Conservation (phyloP, 192 early-diverging fungal genomes). For the Phycomyces nitens region DNA sequence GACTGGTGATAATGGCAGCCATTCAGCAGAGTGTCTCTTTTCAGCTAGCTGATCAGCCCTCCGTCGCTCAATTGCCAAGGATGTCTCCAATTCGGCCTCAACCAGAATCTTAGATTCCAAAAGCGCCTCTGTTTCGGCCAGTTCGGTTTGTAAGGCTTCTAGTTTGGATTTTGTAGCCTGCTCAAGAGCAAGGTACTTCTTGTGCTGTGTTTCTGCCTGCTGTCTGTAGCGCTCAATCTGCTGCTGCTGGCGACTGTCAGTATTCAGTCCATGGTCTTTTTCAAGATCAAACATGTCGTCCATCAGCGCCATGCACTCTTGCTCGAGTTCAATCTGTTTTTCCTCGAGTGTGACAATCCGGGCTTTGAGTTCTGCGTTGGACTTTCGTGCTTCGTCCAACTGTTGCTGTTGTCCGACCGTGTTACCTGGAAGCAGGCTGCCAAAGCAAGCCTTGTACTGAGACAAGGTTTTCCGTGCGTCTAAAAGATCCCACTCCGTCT, state of each 20-base stretch:
- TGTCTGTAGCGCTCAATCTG: background rate
- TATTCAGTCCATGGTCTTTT: background rate
- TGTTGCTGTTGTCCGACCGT: no score
- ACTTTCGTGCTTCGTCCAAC: background rate
- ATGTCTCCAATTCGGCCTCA: background rate
- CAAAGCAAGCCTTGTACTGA: background rate
- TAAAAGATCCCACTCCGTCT: background rate
- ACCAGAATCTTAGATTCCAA: background rate
- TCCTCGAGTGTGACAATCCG: background rate
- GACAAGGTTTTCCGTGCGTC: background rate
- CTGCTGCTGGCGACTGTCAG: background rate
- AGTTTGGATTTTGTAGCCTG: background rate
- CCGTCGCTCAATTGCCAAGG: background rate
- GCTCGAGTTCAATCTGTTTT: background rate
- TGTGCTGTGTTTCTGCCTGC: background rate
- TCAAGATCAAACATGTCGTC: background rate
- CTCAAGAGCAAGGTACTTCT: background rate
- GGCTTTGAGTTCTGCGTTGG: background rate
- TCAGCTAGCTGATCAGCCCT: background rate
- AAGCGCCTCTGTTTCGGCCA: background rate
- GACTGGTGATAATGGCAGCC: background rate
- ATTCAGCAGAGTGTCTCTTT: background rate
- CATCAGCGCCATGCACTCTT: background rate
- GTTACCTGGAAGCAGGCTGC: background rate
- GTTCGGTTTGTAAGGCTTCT: background rate